Conservation (phyloP, 2,329 filamentous ascomycete species). For the Moelleriella libera region DNA sequence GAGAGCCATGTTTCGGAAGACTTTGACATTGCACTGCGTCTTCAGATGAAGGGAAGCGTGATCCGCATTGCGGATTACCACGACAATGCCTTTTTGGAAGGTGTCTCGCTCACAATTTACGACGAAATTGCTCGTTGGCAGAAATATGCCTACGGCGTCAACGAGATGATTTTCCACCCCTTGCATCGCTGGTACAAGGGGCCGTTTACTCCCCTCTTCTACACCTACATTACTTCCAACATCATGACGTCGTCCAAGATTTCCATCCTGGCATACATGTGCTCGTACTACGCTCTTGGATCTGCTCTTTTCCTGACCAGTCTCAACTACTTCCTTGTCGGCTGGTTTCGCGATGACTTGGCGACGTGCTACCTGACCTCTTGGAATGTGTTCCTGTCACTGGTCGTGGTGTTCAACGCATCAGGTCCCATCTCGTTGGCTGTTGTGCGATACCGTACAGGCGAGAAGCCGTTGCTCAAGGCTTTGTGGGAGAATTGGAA, state of each 20-base stretch:
- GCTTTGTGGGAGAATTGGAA: slow-evolving; percentile 34
- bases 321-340: slow-evolving; percentile 57
- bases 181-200: slow-evolving; percentile 48
- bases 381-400: slow-evolving; percentile 48
- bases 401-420: slow-evolving; percentile 51
- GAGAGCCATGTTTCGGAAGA: slow-evolving; percentile 66
- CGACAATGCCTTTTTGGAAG: slow-evolving; percentile 57
- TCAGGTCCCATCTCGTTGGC: slow-evolving; percentile 48
- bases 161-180: slow-evolving; percentile 57
- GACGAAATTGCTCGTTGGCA: slow-evolving; percentile 61
- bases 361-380: slow-evolving; percentile 56
- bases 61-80: slow-evolving; percentile 58
- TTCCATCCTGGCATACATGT: slow-evolving; percentile 57
- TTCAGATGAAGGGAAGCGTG: slow-evolving; percentile 54
- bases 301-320: slow-evolving; percentile 52
- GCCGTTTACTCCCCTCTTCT: slow-evolving; percentile 52
- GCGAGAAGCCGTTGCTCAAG: slow-evolving; percentile 33
- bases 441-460: slow-evolving; percentile 46
- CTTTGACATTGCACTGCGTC: slow-evolving; percentile 60
- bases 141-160: slow-evolving; percentile 60
- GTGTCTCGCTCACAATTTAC: slow-evolving; percentile 59
- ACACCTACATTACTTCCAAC: slow-evolving; percentile 42
- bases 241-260: slow-evolving; percentile 54
- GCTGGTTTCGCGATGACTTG: slow-evolving; percentile 54
- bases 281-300: slow-evolving; percentile 59